Evolutionary conservation across 352 stramenopile species (phyloP).

Genomic region (Pythium myriotylum): DNA sequence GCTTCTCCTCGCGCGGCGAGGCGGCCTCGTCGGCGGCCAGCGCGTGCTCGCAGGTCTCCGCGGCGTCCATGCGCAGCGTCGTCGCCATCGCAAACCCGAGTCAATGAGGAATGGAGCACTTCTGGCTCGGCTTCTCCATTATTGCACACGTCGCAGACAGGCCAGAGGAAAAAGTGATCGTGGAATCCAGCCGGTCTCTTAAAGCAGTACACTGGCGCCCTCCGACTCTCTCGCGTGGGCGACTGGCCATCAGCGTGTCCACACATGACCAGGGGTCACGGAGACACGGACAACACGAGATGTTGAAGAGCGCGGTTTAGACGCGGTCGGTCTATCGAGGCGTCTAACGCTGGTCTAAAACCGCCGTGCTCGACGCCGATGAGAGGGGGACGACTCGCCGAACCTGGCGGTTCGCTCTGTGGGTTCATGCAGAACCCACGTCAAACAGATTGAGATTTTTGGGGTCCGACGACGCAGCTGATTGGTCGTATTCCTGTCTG

Average conservation of each 20-base stretch:
- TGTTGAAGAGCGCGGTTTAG: no score
- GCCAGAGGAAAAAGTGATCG: constrained; percentile 2
- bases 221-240: not conserved
- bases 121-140: not conserved
- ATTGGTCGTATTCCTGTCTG: not conserved
- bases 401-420: no score
- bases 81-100: not conserved
- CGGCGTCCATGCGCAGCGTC: not conserved
- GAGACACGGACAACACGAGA: no score
- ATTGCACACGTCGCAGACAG: constrained; percentile 23
- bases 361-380: no score
- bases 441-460: no score
- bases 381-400: no score
- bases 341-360: not conserved
- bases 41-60: not conserved
- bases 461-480: not conserved
- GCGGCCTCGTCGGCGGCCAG: not conserved
- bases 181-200: constrained; percentile 3
- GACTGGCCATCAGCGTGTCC: no score
- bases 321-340: not conserved
- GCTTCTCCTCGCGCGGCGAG: constrained; percentile 4
- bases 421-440: no score
- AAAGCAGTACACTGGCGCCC: not conserved
- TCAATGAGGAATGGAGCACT: no score
- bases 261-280: no score